Evolutionary conservation across 2,329 filamentous ascomycete genomes (phyloP).

Genomic region (Phoma sp.): DNA sequence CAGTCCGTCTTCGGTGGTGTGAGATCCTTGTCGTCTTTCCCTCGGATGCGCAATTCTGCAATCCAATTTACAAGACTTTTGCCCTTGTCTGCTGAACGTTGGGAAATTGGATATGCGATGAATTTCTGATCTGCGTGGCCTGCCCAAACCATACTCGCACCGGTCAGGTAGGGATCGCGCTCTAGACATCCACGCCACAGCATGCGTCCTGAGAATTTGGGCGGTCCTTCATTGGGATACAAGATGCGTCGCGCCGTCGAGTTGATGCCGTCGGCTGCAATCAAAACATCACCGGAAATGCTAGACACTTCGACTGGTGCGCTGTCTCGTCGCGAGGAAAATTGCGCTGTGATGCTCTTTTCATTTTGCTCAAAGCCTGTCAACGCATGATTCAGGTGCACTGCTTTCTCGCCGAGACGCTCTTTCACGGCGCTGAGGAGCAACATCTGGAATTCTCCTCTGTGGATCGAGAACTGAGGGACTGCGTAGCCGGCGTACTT

Average conservation of each 20-base stretch:
- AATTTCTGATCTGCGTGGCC: constrained; percentile 58
- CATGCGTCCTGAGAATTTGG: constrained; percentile 56
- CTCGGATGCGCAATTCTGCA: constrained; percentile 54
- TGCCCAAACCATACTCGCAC: constrained; percentile 56
- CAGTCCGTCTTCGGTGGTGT: constrained; percentile 56
- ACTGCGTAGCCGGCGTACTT: constrained; percentile 52
- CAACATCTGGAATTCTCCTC: constrained; percentile 57
- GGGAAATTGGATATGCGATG: constrained; percentile 57
- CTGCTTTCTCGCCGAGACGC: constrained; percentile 48
- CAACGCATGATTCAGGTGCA: constrained; percentile 53
- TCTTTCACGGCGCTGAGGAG: constrained; percentile 53
- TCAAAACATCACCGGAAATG: constrained; percentile 46
- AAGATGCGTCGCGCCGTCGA: constrained; percentile 52
- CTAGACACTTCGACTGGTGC: constrained; percentile 37
- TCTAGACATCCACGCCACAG: constrained; percentile 56
- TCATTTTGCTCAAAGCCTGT: constrained; percentile 48
- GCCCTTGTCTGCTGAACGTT: constrained; percentile 45
- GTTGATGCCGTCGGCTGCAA: constrained; percentile 57
- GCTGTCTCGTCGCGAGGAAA: constrained; percentile 40
- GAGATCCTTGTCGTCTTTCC: constrained; percentile 52
- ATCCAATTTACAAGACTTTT: constrained; percentile 58
- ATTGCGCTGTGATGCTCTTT: constrained; percentile 49
- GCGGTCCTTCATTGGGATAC: constrained; percentile 55
- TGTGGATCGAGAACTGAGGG: constrained; percentile 56
- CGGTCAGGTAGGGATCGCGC: constrained; percentile 52